Evolutionary conservation across 768 basidiomycete species (phyloP), one percentile per base, ranked within the genome.

Genomic region (Tylopilus sp.): DNA sequence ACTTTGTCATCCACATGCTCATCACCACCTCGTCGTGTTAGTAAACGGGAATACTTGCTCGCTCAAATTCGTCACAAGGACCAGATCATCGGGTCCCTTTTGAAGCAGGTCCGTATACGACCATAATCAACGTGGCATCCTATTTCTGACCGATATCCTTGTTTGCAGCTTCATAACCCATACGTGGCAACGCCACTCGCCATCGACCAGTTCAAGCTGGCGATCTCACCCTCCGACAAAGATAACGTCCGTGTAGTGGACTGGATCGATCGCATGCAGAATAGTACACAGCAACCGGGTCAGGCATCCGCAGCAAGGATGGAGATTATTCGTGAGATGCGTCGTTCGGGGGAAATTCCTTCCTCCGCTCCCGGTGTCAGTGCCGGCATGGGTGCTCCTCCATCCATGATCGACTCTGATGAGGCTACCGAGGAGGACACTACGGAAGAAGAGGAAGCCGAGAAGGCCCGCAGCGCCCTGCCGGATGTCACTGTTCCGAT

Each of bases 61-160:
- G 87, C 89, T 6, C 88, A 92, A 66, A 85, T 93, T 57, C 80
- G 85, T 49, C 90, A 93, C 72, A 93, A 93, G 73, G 90, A 93
- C 72, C 76, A 82, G 19, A 86, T 92, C 60, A 92, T 93, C 59
- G 87, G 91, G 57, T 87, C 84, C 14, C 80, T 92, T 14, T 78
- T 93, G 58, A 91, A 91, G 66, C 89, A 92, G 76, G 89, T 85
- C 30, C 14, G 76, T 67, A 1, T 5, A 36, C 7, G 19, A 2
- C 40, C 33, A 4, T 31, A 16, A 5, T 43, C 13, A 2, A 4
- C 17, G 0, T 41, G 9, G 4, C 21, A 26, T 5, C 36, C 37
- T 50, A 28, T 22, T 30, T 9, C 45, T 55, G 31, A 63, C 29
- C 30, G 40, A 36, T 24, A 33, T 40, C 36, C 16, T 2, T 14